A percentile compares a stretch with the other conserved stretches of the same genome.
Conservation (phyloP, 768 basidiomycete genomes). For the Multifurca ochricompacta region DNA sequence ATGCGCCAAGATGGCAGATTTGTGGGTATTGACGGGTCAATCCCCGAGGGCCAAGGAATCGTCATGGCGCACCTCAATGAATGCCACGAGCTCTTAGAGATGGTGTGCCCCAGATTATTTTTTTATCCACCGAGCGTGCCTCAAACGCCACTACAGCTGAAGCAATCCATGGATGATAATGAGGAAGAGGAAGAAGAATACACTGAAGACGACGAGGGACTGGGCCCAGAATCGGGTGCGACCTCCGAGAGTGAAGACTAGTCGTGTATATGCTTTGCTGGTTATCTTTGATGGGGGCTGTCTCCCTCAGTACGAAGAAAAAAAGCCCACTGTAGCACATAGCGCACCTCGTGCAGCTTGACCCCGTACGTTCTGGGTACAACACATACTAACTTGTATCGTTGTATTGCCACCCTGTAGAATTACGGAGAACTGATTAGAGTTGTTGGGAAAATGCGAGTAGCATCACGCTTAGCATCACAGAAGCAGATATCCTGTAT, state of each 20-base stretch:
- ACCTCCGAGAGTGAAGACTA: conserved; percentile 16
- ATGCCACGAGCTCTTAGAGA: conserved; percentile 92
- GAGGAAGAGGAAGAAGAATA: conserved; percentile 25
- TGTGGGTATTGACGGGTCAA: conserved; percentile 73
- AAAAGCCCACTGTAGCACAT: conserved; percentile 5
- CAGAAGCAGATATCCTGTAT: too few species aligned
- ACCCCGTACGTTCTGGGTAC: conserved; percentile 4
- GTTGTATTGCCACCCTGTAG: conserved; percentile 16
- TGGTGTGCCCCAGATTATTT: conserved; percentile 44
- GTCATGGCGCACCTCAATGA: conserved; percentile 94
- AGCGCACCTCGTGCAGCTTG: conserved; percentile 3
- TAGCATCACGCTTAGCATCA: background rate
- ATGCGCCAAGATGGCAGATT: conserved; percentile 93
- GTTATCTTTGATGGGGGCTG: background rate
- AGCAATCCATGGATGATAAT: conserved; percentile 66
- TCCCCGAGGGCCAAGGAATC: conserved; percentile 96
- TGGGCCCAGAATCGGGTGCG: conserved; percentile 9
- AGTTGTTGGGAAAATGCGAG: background rate
- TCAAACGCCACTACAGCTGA: conserved; percentile 40
- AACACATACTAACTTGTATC: conserved; percentile 11
- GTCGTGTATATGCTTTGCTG: background rate
- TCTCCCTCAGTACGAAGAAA: background rate
- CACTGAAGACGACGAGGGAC: conserved; percentile 22
- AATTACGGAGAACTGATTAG: conserved; percentile 11
- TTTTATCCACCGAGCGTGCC: background rate